A percentile compares a stretch with the other conserved stretches of the same genome.
Conservation (phyloP, 371 early-diverging fungal genomes). For the Capniomyces stellatus region DNA sequence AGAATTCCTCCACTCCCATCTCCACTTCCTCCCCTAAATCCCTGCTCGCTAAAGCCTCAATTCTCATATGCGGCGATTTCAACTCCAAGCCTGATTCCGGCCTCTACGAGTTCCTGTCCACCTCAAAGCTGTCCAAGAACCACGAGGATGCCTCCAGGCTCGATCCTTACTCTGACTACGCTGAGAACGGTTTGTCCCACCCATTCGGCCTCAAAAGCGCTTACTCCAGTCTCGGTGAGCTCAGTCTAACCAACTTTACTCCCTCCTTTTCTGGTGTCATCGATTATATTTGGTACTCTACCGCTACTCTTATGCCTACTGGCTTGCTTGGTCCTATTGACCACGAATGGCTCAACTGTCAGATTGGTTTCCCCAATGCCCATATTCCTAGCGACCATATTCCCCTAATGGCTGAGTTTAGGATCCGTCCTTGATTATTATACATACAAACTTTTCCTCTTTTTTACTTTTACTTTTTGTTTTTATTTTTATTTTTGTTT, state of each 20-base stretch:
- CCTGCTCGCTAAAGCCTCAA: conserved; percentile 26
- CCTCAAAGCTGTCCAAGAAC: conserved; percentile 39
- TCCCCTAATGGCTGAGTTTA: conserved; percentile 37
- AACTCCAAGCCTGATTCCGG: conserved; percentile 86
- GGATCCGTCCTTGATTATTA: conserved; percentile 11
- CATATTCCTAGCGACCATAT: conserved; percentile 86
- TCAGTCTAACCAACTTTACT: conserved; percentile 91
- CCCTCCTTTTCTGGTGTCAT: conserved; percentile 83
- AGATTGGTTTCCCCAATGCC: conserved; percentile 89
- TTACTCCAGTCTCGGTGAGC: conserved; percentile 50
- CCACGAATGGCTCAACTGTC: conserved; percentile 48
- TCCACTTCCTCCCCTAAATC: not conserved
- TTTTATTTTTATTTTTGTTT: not conserved
- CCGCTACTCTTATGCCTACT: conserved; percentile 49
- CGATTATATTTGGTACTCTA: conserved; percentile 94
- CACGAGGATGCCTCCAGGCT: conserved; percentile 69
- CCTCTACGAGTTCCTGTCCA: conserved; percentile 64
- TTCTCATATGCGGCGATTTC: conserved; percentile 88
- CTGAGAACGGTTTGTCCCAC: conserved; percentile 65
- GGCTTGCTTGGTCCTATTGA: conserved; percentile 77
- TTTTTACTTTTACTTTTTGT: not conserved
- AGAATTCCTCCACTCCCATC: conserved; percentile 3
- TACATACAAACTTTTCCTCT: not conserved
- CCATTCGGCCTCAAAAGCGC: conserved; percentile 61
- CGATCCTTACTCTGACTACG: conserved; percentile 67